Conservation (phyloP, 2,329 filamentous ascomycete species). For the Stemphylium beticola region DNA sequence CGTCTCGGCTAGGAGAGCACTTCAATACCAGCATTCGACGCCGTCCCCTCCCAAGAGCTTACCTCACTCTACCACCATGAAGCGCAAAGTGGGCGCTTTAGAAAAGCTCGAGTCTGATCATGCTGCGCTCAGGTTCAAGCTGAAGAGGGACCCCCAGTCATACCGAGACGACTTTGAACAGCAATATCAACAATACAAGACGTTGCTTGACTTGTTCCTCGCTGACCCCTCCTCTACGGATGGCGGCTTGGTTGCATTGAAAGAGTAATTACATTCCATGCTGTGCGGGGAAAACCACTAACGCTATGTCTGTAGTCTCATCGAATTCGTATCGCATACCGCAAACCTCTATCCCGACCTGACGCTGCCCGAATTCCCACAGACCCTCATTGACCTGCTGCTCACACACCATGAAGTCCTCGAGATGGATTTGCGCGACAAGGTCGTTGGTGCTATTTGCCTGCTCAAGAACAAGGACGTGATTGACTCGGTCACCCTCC, state of each 20-base stretch:
- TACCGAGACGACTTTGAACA: slow-evolving; percentile 80
- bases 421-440: slow-evolving; percentile 75
- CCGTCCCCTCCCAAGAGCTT: not conserved
- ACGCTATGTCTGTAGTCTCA: slow-evolving; percentile 55
- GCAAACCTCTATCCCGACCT: slow-evolving; percentile 90
- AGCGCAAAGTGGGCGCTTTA: slow-evolving; percentile 87
- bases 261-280: slow-evolving; percentile 59
- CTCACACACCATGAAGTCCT: slow-evolving; percentile 81
- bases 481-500: slow-evolving; percentile 78
- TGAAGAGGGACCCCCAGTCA: slow-evolving; percentile 74
- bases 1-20: not conserved
- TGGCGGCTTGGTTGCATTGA: slow-evolving; percentile 80
- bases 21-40: not conserved
- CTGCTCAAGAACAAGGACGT: slow-evolving; percentile 89
- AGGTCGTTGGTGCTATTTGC: slow-evolving; percentile 83
- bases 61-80: slow-evolving; percentile 56
- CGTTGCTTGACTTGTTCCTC: slow-evolving; percentile 89
- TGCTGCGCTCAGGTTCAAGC: slow-evolving; percentile 85
- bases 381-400: slow-evolving; percentile 81
- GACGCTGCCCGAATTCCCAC: slow-evolving; percentile 72
- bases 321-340: slow-evolving; percentile 92
- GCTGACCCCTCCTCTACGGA: slow-evolving; percentile 79
- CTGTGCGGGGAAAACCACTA: not conserved
- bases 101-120: slow-evolving; percentile 84
- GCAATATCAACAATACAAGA: slow-evolving; percentile 91